These are phyloP conservation scores for Colletotrichum sidae DNA, from an alignment of 2,329 filamentous ascomycete genomes.

Conservation along the genomic window DNA sequence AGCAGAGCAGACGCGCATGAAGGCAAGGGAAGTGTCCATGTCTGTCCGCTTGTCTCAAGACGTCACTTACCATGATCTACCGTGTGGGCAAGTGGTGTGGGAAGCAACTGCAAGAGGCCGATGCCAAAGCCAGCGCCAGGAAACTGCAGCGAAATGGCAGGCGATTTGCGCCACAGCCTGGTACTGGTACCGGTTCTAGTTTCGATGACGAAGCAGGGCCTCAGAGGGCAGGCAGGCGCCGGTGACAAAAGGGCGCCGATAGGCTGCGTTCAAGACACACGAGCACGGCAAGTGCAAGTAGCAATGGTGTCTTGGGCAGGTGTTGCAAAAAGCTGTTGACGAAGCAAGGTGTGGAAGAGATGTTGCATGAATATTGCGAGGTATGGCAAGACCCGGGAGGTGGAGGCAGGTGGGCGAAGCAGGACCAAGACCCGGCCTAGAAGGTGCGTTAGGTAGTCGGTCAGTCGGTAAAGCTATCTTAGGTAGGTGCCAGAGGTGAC, in stretches of 20 bases:
- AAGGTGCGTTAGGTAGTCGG: not conserved
- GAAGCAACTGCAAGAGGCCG: slow-evolving; percentile 25
- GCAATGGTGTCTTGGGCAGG: slow-evolving; percentile 25
- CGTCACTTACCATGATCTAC: slow-evolving; percentile 34
- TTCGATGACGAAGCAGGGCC: slow-evolving; percentile 34
- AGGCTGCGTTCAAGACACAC: slow-evolving; percentile 32
- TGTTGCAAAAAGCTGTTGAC: slow-evolving; percentile 10
- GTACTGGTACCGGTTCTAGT: not conserved
- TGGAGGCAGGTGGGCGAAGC: slow-evolving; percentile 33
- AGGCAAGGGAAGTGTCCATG: slow-evolving; percentile 13
- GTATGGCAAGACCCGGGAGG: slow-evolving; percentile 34
- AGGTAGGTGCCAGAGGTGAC: slow-evolving; percentile 9
- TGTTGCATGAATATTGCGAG: slow-evolving; percentile 33
- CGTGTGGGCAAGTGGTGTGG: slow-evolving; percentile 16
- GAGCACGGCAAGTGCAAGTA: slow-evolving; percentile 25
- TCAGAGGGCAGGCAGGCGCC: slow-evolving; percentile 28
- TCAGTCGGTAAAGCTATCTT: slow-evolving; percentile 9
- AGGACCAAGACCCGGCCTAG: slow-evolving; percentile 10
- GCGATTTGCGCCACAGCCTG: slow-evolving; percentile 33
- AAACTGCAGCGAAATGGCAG: slow-evolving; percentile 20
- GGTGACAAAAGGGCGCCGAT: slow-evolving; percentile 14
- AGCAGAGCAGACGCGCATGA: slow-evolving; percentile 2
- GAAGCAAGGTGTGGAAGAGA: slow-evolving; percentile 25
- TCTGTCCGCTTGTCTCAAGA: slow-evolving; percentile 6
- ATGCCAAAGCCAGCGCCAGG: slow-evolving; percentile 12